Evolutionary conservation across 2,329 filamentous ascomycete genomes (phyloP), one percentile per base, ranked within the genome.

Genomic region (Cucurbitaria berberidis): DNA sequence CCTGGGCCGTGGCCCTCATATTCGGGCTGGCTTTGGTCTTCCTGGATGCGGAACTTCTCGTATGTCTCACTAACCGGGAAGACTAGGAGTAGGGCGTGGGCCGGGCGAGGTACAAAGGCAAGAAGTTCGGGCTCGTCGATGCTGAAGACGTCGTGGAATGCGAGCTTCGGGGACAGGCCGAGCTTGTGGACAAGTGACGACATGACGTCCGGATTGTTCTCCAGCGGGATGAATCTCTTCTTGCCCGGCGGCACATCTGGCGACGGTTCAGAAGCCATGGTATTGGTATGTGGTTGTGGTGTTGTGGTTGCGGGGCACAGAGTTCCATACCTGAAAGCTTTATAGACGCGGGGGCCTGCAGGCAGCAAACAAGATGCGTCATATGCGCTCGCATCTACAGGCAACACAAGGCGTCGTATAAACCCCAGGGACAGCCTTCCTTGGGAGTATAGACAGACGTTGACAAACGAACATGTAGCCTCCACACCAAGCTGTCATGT

Each of bases 191-290:
- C 85, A 39, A 99, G 88, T 32, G 82, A 78, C 57, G 87, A 92
- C 89, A 99, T 95, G 36, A 97, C 88, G 78, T 93, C 87, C 1
- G 95, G 93, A 80, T 98, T 98, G 73, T 87, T 88, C 74, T 88
- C 86, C 19, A 76, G 66, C 55, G 74, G 74, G 47, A 76, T 62
- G 59, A 76, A 76, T 52, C 69, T 64, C 64, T 75, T 76, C 55
- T 53, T 60, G 45, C 55, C 64, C 11, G 52, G 59, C n/a, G 72
- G 71, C 15, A 66, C 61, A 57, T 72, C 70, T 22, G 71, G 67
- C 18, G 64, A 67, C 18, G 67, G 54, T 34, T 66, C 63, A 1
- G 58, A 58, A 8, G 69, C 63, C 72, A 74, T 75, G 44, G 30
- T 62, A 51, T 15, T 50, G 36, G 35, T 54, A 32, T 34, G 52